These are phyloP conservation scores for Albizia julibrissin DNA, from an alignment of 306 rosid species.

Conservation along the genomic window DNA sequence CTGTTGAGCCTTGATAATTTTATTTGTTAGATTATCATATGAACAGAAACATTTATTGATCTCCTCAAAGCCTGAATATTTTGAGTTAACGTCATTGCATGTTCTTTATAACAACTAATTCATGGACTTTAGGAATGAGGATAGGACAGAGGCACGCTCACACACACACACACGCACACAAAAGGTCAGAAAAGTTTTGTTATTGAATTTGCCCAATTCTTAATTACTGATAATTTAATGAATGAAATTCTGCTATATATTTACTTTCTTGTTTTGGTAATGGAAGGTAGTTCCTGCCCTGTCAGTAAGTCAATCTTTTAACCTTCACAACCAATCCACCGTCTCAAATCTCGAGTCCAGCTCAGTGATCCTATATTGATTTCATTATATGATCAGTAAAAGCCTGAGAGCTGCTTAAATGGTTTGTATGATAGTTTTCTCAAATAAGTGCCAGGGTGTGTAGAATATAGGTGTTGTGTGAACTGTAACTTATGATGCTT, in stretches of 20 bases:
- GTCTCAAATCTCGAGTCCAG: slow-evolving; percentile 3
- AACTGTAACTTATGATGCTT: slow-evolving; percentile 7
- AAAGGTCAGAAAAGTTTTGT: not conserved
- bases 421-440: not conserved
- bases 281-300: not conserved
- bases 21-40: slow-evolving; percentile 6
- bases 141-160: not conserved
- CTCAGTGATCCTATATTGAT: slow-evolving; percentile 2
- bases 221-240: not conserved
- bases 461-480: slow-evolving; percentile 11
- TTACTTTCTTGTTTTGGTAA: slow-evolving; percentile 7
- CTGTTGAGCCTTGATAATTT: slow-evolving; percentile 9
- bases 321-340: not conserved
- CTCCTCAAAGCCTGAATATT: not conserved
- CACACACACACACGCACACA: too few species aligned
- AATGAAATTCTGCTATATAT: not conserved
- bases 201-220: not conserved
- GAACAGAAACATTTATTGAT: not conserved
- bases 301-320: not conserved
- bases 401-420: slow-evolving; percentile 6
- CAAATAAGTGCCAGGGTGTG: not conserved
- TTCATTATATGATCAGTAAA: not conserved
- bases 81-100: not conserved
- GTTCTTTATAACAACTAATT: not conserved
- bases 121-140: not conserved